Conservation (phyloP, 2,329 filamentous ascomycete species). For the Monilinia vaccinii-corymbosi region DNA sequence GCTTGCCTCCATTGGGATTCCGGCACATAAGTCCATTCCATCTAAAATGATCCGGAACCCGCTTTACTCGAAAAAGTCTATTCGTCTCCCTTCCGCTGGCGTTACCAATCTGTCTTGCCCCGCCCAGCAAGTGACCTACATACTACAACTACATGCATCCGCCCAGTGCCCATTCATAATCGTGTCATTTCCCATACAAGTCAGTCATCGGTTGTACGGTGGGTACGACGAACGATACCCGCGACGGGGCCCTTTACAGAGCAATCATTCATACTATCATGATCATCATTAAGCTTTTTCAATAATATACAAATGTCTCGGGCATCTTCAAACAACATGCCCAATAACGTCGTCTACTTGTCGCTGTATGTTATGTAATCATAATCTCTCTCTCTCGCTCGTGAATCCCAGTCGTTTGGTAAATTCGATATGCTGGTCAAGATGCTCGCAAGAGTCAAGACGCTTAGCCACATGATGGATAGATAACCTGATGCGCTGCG, state of each 20-base stretch:
- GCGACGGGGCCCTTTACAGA: background rate
- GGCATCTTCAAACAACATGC: background rate
- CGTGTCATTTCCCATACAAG: background rate
- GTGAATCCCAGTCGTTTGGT: slow-evolving; percentile 3
- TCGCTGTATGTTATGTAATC: too few relatives aligned
- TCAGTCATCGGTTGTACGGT: too few relatives aligned
- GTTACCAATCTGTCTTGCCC: background rate
- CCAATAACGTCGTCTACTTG: too few relatives aligned
- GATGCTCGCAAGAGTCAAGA: background rate
- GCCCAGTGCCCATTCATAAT: background rate
- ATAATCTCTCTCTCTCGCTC: too few relatives aligned
- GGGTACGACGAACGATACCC: background rate
- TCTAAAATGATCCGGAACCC: background rate
- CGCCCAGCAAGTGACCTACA: background rate
- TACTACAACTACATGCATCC: too few relatives aligned
- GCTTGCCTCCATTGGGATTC: background rate
- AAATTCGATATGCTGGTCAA: background rate
- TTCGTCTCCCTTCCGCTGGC: slow-evolving; percentile 4
- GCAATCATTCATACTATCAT: background rate
- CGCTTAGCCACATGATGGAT: background rate
- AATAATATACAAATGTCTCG: background rate
- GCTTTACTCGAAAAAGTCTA: slow-evolving; percentile 3
- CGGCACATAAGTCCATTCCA: background rate
- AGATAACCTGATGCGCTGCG: too few relatives aligned
- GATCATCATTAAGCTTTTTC: background rate